Evolutionary conservation across 2,329 filamentous ascomycete species (phyloP), one percentile per base, ranked within the genome.

Genomic region (Sporothrix pallida): DNA sequence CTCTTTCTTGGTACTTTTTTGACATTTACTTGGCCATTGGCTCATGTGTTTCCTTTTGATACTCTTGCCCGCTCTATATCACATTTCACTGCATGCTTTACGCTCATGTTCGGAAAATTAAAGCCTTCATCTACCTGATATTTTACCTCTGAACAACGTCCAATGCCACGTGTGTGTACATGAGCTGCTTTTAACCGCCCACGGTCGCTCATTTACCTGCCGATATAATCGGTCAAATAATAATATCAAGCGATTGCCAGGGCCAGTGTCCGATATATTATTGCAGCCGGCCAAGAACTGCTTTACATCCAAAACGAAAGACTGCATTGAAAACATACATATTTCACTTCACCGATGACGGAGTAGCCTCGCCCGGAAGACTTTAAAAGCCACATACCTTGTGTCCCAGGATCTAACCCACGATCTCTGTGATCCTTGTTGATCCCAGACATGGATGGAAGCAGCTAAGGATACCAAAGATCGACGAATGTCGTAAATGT

Each of bases 131-230:
- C 31, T 44, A 15, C 9, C 1, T 42, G 10, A 44, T 20, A 70
- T 70, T 70, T 15, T 56, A 12, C 65, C 6, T 10, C 13, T 56
- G 15, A 20, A 15, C n/a, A 3, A 23, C 20, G 13, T 1, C 13
- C 13, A 69, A 70, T 58, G 44, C 67, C 67, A 70, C 50, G 67
- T 58, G 67, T 23, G 10, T 44, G 8, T 44, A 26, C 20, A 70
- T 56, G 56, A n/a, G 2, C 7, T 58, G 23, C 9, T 17, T 52
- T 54, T 69, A 69, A 9, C 48, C 67, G 48, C 48, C 5, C 37
- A 5, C 23, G 8, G 20, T 37, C 12, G 23, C 12, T 54, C 17
- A 20, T 44, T 63, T 6, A 9, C 17, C 13, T 46, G 3, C 17
- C 17, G 60, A 44, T 20, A 9, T 12, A 20, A 10, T 63, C 9